These are phyloP conservation scores for Melampsora larici-populina DNA, from an alignment of 1,284 basidiomycete species.

Conservation along the genomic window DNA sequence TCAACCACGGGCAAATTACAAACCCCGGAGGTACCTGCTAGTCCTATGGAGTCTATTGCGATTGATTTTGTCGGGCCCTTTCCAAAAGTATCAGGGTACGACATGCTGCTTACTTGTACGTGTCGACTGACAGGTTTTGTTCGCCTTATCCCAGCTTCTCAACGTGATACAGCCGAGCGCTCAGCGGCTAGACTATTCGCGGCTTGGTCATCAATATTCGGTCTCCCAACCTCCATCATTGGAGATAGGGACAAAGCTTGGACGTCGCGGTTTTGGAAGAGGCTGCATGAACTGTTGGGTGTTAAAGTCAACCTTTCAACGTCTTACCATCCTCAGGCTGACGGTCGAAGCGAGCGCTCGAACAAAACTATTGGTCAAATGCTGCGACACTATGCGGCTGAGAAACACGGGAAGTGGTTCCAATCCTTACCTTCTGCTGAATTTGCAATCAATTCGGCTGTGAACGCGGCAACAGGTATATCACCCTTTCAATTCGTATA, in stretches of 20 bases:
- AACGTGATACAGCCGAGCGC: no score
- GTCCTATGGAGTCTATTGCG: no score
- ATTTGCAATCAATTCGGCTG: no score
- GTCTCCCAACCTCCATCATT: conserved; percentile 47
- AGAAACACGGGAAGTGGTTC: conserved; percentile 44
- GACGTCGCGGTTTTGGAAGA: conserved; percentile 48
- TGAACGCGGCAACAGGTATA: no score
- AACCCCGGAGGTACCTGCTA: no score
- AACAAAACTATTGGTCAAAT: conserved; percentile 14
- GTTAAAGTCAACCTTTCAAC: conserved; percentile 32
- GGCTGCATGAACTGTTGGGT: conserved; percentile 46
- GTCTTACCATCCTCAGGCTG: not conserved
- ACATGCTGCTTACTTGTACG: not conserved
- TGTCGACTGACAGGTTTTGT: not conserved
- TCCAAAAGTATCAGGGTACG: not conserved
- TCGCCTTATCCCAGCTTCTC: not conserved
- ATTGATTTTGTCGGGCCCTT: no score
- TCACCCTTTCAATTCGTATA: no score
- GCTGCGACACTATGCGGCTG: not conserved
- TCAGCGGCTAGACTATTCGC: no score
- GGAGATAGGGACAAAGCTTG: conserved; percentile 49
- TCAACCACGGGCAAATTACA: no score
- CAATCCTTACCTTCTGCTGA: conserved; percentile 22
- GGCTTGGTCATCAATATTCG: no score
- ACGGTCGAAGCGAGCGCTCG: not conserved